A percentile compares a stretch with the other conserved stretches of the same genome.
These are phyloP conservation scores for Salix udensis DNA, from an alignment of 345 rosid genomes.

Conservation along the genomic window DNA sequence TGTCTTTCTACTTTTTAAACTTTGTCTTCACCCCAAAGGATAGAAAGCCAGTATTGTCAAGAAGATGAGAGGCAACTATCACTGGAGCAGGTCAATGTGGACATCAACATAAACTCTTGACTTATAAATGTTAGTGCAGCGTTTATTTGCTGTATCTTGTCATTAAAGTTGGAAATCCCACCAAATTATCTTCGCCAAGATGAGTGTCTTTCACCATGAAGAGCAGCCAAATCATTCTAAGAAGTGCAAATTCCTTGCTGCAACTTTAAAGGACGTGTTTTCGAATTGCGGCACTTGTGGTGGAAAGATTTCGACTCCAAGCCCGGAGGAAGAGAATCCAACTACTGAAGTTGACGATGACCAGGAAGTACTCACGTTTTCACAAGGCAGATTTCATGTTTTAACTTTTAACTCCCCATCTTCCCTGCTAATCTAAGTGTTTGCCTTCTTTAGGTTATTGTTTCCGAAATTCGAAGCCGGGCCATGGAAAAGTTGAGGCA, in stretches of 20 bases:
- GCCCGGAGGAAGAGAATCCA: constrained; percentile 35
- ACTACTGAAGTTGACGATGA: constrained; percentile 39
- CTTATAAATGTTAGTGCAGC: constrained; percentile 7
- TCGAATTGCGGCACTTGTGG: constrained; percentile 41
- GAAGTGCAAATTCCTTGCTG: constrained; percentile 45
- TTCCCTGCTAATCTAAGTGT: background rate
- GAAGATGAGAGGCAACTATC: constrained; percentile 47
- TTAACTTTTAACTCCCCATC: background rate
- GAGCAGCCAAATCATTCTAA: constrained; percentile 35
- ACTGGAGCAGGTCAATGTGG: constrained; percentile 25
- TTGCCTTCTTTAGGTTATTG: constrained; percentile 43
- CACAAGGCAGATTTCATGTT: background rate
- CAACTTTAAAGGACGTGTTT: constrained; percentile 51
- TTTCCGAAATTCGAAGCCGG: constrained; percentile 58
- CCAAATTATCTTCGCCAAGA: constrained; percentile 15
- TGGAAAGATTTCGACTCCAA: constrained; percentile 31
- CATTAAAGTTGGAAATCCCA: constrained; percentile 6
- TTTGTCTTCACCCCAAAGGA: constrained; percentile 65
- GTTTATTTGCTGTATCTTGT: constrained; percentile 1
- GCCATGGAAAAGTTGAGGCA: constrained; percentile 76
- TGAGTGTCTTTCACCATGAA: constrained; percentile 58
- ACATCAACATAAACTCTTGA: constrained; percentile 13
- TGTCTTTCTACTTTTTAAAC: constrained; percentile 24
- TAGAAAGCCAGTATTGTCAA: constrained; percentile 20
- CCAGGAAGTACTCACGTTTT: constrained; percentile 38